phyloP scores from a whole-genome alignment of 768 basidiomycete genomes.

The Lyophyllum shimeji region DNA sequence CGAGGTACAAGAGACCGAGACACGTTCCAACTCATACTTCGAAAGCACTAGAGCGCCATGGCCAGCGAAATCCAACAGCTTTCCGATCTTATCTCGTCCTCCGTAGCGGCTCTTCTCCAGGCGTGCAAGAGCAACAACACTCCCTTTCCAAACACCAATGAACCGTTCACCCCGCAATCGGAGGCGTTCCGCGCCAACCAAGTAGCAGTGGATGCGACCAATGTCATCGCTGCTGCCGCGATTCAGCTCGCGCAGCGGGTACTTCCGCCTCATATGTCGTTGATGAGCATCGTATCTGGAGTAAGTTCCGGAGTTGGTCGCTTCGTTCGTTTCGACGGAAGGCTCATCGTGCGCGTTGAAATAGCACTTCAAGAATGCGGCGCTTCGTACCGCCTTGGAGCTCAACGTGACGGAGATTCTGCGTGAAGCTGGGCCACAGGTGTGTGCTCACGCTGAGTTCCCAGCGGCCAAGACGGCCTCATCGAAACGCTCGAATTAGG shows the following conservation, averaged over 20 bases:
- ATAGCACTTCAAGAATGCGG: constrained; percentile 26
- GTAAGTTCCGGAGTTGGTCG: constrained; percentile 13
- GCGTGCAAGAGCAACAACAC: constrained; percentile 19
- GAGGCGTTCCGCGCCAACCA: constrained; percentile 30
- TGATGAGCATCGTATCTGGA: constrained; percentile 21
- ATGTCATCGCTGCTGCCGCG: constrained; percentile 32
- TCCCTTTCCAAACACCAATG: constrained; percentile 25
- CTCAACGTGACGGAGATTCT: constrained; percentile 30
- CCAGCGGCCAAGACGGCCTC: background rate
- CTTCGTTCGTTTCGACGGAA: background rate
- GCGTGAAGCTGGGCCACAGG: constrained; percentile 32
- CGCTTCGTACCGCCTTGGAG: constrained; percentile 23
- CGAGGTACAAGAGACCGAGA: too few relatives aligned
- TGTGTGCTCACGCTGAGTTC: constrained; percentile 2
- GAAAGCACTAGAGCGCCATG: constrained; percentile 1
- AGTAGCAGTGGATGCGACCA: constrained; percentile 26
- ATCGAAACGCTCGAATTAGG: constrained; percentile 18
- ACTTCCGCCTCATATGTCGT: constrained; percentile 22
- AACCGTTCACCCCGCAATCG: constrained; percentile 23
- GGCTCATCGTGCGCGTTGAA: background rate
- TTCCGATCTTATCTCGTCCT: constrained; percentile 17
- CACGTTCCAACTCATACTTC: background rate
- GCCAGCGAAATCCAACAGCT: constrained; percentile 15
- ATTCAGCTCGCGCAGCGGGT: constrained; percentile 31
- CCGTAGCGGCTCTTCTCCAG: constrained; percentile 25